Conservation (phyloP, 225 moss, liverwort and hornwort species). For the Sphagnum tenellum region DNA sequence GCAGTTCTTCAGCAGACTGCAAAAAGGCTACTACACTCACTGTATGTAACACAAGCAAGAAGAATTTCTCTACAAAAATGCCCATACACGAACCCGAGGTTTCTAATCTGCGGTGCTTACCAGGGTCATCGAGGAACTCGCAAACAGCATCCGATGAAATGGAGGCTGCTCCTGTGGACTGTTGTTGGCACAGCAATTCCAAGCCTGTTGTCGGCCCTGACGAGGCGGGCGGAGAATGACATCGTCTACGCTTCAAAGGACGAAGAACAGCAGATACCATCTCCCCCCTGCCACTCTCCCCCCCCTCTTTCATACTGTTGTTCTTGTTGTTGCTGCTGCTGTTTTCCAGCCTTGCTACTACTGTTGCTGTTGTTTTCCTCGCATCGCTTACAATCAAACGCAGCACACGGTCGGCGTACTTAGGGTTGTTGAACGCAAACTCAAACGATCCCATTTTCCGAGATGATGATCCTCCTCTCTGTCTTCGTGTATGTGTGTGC, state of each 20-base stretch:
- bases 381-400: slow-evolving; percentile 3
- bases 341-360: not conserved
- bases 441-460: slow-evolving; percentile 1
- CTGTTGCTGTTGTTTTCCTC: not conserved
- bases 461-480: too few species aligned
- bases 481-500: too few species aligned
- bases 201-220: not conserved
- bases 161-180: not conserved
- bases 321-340: too few species aligned
- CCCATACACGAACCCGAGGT: too few species aligned
- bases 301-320: too few species aligned
- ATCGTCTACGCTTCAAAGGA: slow-evolving; percentile 6
- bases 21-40: too few species aligned
- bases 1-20: too few species aligned
- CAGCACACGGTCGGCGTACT: slow-evolving; percentile 10
- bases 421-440: slow-evolving; percentile 5
- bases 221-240: slow-evolving; percentile 2
- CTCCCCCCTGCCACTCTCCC: too few species aligned
- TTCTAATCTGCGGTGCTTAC: not conserved
- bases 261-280: not conserved
- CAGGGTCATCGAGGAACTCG: not conserved
- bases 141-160: not conserved
- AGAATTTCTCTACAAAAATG: too few species aligned
- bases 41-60: too few species aligned
- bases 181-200: too few species aligned